Conservation (phyloP, 2,329 filamentous ascomycete species). For the Diaporthe caulivora region DNA sequence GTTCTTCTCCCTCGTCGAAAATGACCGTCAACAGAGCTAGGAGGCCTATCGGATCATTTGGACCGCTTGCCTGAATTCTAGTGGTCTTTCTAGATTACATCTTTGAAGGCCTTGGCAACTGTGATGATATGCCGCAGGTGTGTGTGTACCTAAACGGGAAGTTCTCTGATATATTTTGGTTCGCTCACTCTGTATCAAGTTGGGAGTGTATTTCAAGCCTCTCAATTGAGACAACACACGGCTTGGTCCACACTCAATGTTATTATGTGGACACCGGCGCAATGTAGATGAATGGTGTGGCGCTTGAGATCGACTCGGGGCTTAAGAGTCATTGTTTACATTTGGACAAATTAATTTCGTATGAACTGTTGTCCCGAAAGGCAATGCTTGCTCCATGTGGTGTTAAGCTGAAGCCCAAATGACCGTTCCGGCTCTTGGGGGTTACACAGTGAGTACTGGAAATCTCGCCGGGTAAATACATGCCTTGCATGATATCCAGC, state of each 20-base stretch:
- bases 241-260: background rate
- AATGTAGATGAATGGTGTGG: background rate
- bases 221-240: background rate
- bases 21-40: background rate
- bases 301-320: background rate
- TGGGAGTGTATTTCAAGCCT: background rate
- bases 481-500: background rate
- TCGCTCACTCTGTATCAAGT: background rate
- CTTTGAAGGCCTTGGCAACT: background rate
- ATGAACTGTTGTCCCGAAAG: background rate
- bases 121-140: background rate
- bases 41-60: background rate
- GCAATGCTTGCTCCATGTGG: background rate
- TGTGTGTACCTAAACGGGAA: background rate
- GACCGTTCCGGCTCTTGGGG: background rate
- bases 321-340: background rate
- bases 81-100: background rate
- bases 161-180: background rate
- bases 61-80: too few species aligned
- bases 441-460: background rate
- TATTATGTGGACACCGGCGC: background rate
- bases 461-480: conserved; percentile 15
- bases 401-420: background rate
- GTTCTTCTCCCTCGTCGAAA: too few species aligned
- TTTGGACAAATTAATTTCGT: background rate